Base-by-base conservation (phyloP, 768 basidiomycete genomes). In the Jaapia argillacea region DNA sequence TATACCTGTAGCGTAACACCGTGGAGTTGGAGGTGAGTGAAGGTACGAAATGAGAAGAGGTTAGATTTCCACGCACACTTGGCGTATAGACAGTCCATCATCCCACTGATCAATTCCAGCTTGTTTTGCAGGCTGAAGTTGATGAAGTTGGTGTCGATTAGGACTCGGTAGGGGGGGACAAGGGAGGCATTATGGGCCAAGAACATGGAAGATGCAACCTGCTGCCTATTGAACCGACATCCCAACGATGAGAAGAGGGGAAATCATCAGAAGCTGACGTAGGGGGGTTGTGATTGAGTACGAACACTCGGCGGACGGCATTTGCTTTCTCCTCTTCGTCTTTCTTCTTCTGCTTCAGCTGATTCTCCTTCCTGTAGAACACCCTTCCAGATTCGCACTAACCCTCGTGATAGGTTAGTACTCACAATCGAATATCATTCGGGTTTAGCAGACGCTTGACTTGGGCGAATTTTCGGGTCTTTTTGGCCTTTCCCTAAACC, bases 81-180 rank as follows among this genome's bases (percentile, higher is more conserved):
- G 10, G 96, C 96, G 62, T 89, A 96, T 13, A 98, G 70, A 56
- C 91, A 94, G 57, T 99, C 96, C 96, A 99, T 98, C 96, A 99
- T 97, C n/a, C 88, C 92, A 54, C 83, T 80, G 18, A 97, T 71
- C 43, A 98, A 74, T 61, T 99, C 96, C 51, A 99, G 67, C 62
- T 97, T 96, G 64, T 98, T 99, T 67, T 99, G 96, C 40, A 99
- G 72, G 51, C 85, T 89, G 60, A 98, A 94, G 59, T 98, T 98
- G 72, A 99, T 99, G 54, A 99, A 98, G 61, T 99, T 99, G 58
- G 96, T 99, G 63, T 99, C 96, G 47, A 99, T 90, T 28, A 99
- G 77, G 22, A 99, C 89, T 16, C 94, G 81, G 59, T 98, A 99
- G 3, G 96, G 96, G 0, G 96, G 96, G 0, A 89, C 93, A 38